Conservation (phyloP, 257 asterid species). For the Penstemon eatonii region DNA sequence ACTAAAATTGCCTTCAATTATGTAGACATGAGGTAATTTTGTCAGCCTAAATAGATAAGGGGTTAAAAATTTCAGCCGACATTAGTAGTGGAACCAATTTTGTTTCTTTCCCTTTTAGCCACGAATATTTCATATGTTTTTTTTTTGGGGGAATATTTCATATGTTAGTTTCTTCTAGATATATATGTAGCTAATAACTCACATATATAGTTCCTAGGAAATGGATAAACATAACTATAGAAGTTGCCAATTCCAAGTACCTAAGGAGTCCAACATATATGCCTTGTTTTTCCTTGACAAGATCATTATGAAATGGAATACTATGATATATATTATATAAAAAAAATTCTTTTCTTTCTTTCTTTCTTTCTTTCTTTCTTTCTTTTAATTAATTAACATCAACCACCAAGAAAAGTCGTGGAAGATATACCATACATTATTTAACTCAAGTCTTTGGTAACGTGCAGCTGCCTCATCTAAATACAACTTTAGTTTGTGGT, state of each 20-base stretch:
- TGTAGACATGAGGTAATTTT: too few species aligned
- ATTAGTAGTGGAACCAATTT: too few species aligned
- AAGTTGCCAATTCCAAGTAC: conserved; percentile 27
- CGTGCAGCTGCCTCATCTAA: conserved; percentile 30
- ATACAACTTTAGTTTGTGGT: conserved; percentile 28
- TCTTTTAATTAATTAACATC: not conserved
- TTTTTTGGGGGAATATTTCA: too few species aligned
- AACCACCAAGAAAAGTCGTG: conserved; percentile 26
- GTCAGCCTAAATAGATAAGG: too few species aligned
- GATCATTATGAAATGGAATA: conserved; percentile 19
- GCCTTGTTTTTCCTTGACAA: conserved; percentile 16
- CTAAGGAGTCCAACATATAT: conserved; percentile 26
- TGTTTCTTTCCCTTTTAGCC: too few species aligned
- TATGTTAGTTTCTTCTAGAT: too few species aligned
- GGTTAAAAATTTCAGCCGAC: too few species aligned
- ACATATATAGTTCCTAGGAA: conserved; percentile 15
- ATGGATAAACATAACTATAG: conserved; percentile 28
- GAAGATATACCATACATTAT: conserved; percentile 27
- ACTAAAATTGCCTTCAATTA: too few species aligned
- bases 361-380: too few species aligned
- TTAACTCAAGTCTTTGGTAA: conserved; percentile 34
- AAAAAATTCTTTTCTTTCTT: too few species aligned
- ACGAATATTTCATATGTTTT: too few species aligned
- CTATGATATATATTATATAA: not conserved
- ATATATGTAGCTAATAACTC: too few species aligned